Conservation (phyloP, 2,329 filamentous ascomycete species). For the Ceratocystis albifundus region DNA sequence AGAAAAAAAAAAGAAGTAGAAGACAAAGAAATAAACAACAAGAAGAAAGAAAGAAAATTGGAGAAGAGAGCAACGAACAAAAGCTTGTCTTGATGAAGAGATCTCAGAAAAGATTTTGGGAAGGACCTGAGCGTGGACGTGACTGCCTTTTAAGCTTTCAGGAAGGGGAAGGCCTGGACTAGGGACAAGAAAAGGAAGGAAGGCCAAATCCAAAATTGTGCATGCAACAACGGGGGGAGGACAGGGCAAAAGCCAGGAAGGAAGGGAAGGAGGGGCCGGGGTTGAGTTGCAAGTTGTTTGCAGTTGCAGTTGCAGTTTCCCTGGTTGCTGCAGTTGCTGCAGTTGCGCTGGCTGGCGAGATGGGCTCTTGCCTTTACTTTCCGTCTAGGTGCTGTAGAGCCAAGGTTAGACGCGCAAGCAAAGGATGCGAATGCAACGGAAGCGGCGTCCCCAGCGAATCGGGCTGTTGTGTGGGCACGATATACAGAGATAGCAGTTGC, state of each 20-base stretch:
- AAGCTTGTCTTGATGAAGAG: constrained; percentile 13
- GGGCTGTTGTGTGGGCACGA: neutral
- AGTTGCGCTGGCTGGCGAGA: neutral
- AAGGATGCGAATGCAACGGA: neutral
- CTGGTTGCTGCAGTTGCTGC: neutral
- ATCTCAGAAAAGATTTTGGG: neutral
- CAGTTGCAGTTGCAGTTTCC: neutral
- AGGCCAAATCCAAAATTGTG: neutral
- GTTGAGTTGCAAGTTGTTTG: neutral
- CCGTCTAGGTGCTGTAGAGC: neutral
- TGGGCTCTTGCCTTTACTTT: too few species aligned
- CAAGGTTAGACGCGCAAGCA: constrained; percentile 5
- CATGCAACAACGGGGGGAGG: neutral
- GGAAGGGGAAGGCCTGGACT: neutral
- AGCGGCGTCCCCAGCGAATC: neutral
- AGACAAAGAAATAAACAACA: constrained; percentile 4
- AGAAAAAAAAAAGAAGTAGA: constrained; percentile 5
- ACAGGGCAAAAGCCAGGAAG: neutral
- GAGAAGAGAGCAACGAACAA: neutral
- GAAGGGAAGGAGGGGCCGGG: neutral
- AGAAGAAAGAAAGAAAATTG: constrained; percentile 12
- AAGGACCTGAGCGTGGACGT: constrained; percentile 7
- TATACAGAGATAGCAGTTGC: neutral
- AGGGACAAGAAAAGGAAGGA: neutral
- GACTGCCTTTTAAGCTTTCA: constrained; percentile 6